Percentiles rank a stretch among this genome's conserved stretches.
These are phyloP conservation scores for Leishmania martiniquensis DNA, from an alignment of 208 protist genomes.

Conservation along the genomic window DNA sequence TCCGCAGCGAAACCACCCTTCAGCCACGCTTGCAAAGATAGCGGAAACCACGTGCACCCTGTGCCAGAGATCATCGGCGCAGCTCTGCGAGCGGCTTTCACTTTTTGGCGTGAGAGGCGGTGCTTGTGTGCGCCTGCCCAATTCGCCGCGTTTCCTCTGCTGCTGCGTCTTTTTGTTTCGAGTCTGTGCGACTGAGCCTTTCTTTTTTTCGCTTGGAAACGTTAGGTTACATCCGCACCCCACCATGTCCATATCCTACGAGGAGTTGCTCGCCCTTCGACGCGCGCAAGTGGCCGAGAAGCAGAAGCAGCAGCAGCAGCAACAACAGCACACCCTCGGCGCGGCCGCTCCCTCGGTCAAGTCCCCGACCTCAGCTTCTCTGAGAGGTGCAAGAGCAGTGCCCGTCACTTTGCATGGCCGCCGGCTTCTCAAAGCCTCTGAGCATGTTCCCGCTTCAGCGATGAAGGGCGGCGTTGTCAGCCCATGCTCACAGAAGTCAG, in stretches of 20 bases:
- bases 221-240: background rate
- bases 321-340: background rate
- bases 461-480: background rate
- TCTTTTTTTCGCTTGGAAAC: background rate
- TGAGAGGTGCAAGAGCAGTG: background rate
- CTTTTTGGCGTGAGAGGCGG: too few relatives aligned
- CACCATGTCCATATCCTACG: conserved; percentile 88
- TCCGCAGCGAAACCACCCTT: background rate
- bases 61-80: background rate
- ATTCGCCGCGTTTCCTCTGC: background rate
- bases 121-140: background rate
- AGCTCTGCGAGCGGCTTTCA: too few relatives aligned
- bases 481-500: background rate
- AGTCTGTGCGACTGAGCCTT: conserved; percentile 7
- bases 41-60: background rate
- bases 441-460: background rate
- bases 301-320: background rate
- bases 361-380: background rate
- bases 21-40: background rate
- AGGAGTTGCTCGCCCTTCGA: conserved; percentile 85
- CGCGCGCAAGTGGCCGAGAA: conserved; percentile 69
- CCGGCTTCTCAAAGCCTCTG: background rate
- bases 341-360: background rate
- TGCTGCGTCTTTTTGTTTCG: background rate
- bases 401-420: background rate